A percentile compares a stretch with the other conserved stretches of the same genome.
phyloP scores from a whole-genome alignment of 345 rosid genomes.

The Ceriops zippeliana region DNA sequence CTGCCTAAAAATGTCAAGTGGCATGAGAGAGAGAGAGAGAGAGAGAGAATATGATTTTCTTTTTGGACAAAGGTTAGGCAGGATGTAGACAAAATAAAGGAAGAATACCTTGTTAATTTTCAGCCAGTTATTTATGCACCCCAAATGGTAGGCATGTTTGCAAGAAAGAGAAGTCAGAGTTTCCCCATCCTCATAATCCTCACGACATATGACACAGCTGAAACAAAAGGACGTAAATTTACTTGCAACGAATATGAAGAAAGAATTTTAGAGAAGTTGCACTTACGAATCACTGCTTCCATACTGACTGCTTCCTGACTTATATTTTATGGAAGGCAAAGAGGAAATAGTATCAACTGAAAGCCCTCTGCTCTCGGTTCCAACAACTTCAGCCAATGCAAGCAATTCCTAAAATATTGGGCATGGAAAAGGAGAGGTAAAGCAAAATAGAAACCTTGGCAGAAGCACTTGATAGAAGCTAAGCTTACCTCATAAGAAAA shows the following conservation, averaged over 20 bases:
- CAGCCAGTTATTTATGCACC: constrained; percentile 94
- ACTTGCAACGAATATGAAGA: constrained; percentile 1
- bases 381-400: constrained; percentile 86
- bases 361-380: constrained; percentile 92
- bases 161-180: constrained; percentile 76
- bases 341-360: constrained; percentile 75
- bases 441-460: neutral
- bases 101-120: constrained; percentile 80
- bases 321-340: constrained; percentile 67
- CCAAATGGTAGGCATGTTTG: constrained; percentile 90
- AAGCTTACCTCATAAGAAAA: constrained; percentile 78
- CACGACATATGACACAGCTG: constrained; percentile 92
- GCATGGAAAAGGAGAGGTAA: constrained; percentile 3
- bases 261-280: constrained; percentile 15
- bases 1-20: too few species aligned
- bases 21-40: too few species aligned
- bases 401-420: constrained; percentile 63
- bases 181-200: constrained; percentile 87
- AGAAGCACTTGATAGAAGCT: constrained; percentile 7
- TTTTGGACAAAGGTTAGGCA: neutral
- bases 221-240: constrained; percentile 20
- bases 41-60: neutral
- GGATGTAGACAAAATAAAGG: neutral
- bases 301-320: constrained; percentile 65
- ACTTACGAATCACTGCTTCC: constrained; percentile 89